Percentiles rank a stretch among this genome's conserved stretches.
Evolutionary conservation across 1,139 yeast species (phyloP).

Genomic region (Sugiyamaella sp.): DNA sequence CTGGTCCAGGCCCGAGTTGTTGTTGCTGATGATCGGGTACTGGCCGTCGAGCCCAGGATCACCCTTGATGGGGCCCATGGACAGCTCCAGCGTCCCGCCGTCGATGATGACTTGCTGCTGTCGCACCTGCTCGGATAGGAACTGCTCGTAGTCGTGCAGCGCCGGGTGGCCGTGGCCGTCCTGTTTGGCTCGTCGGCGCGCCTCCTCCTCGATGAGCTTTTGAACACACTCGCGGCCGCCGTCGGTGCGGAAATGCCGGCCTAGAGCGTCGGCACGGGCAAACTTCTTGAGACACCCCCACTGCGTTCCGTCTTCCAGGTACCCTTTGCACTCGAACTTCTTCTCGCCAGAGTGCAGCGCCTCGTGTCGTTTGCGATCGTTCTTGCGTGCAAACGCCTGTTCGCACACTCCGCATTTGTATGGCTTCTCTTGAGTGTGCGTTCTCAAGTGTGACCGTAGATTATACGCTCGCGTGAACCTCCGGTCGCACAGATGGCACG

Average conservation of each 20-base stretch:
- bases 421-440: slow-evolving; percentile 95
- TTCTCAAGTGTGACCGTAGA: slow-evolving; percentile 83
- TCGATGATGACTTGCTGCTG: slow-evolving; percentile 9
- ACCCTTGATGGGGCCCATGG: not conserved
- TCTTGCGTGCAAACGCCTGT: slow-evolving; percentile 94
- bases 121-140: slow-evolving; percentile 7
- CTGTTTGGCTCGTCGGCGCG: slow-evolving; percentile 3
- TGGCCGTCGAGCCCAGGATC: not conserved
- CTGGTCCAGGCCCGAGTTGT: slow-evolving; percentile 2
- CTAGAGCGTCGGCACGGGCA: slow-evolving; percentile 93
- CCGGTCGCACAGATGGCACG: slow-evolving; percentile 84
- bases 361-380: slow-evolving; percentile 92
- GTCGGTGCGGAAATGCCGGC: slow-evolving; percentile 93
- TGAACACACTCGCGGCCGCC: slow-evolving; percentile 85
- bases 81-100: not conserved
- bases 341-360: slow-evolving; percentile 91
- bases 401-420: slow-evolving; percentile 85
- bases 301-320: slow-evolving; percentile 58
- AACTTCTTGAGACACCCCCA: slow-evolving; percentile 96
- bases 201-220: slow-evolving; percentile 70
- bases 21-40: not conserved
- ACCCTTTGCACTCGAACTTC: slow-evolving; percentile 81
- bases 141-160: slow-evolving; percentile 12
- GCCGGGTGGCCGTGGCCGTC: not conserved
- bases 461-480: slow-evolving; percentile 91